Evolutionary conservation across 1,284 basidiomycete genomes (phyloP), one percentile per base, ranked within the genome.

Genomic region (Porodaedalea pini): DNA sequence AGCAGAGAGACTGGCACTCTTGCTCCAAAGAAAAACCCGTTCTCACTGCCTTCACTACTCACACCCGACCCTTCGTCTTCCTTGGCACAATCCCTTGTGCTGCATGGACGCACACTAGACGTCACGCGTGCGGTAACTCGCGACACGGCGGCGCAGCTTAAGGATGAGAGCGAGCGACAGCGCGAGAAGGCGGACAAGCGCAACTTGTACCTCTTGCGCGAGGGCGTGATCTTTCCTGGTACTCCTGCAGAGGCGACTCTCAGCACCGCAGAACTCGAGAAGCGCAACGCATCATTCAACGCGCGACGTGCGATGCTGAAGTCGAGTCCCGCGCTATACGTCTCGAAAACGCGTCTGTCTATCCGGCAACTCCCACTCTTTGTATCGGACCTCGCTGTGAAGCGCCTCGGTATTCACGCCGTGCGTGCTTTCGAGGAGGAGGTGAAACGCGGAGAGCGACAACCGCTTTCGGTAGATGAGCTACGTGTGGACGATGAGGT

Each of bases 51-150:
- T 5, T 94, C 94, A 0, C 82, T 98, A 41, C 81, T 97, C 5
- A 96, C 94, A 4, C 90, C 93, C n/a, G 97, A 99, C 73, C 95
- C 96, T 0, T 94, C 93, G 0, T 88, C 94, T 0, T 83, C 86
- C 4, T 76, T 94, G 1, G 93, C 94, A 0, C 83, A 88, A 57
- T 85, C 81, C 59, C 77, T 99, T 7, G 94, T 94, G 0, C 72
- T 99, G 3, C 94, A 98, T 65, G 97, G 96, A 1, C 83, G 97
- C 25, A 94, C 95, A 1, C 80, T 99, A 19, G 92, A 94, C 62
- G 91, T 97, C 53, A 83, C 90, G 17, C 84, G 88, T 15, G 97
- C 97, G 2, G 94, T 99, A 15, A 94, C 93, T 0, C 78, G 94
- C 45, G 92, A 94, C 61, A 82, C 90, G 65, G 97, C 97, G 7